Evolutionary conservation across 176 grass and related monocot genomes (phyloP).

Genomic region (Aechmea fasciata): DNA sequence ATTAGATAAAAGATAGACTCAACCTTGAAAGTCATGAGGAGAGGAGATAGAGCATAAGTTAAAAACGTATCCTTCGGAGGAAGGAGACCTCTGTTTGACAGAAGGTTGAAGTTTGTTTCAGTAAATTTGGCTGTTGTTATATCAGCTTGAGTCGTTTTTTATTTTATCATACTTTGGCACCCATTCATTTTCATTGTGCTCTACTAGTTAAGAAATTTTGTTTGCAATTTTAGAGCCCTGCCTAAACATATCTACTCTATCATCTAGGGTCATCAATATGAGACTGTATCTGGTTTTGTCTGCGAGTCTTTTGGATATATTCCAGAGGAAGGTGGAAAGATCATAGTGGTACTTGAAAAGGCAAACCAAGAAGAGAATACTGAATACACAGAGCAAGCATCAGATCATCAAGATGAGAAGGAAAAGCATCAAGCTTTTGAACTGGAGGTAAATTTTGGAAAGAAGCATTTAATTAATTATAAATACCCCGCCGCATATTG

Average conservation of each 20-base stretch:
- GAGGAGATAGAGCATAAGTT: too few relatives aligned
- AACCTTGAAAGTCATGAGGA: too few relatives aligned
- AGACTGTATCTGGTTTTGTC: conserved; percentile 92
- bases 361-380: conserved; percentile 45
- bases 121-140: too few relatives aligned
- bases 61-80: too few relatives aligned
- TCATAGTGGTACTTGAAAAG: conserved; percentile 75
- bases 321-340: conserved; percentile 71
- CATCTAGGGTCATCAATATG: conserved; percentile 81
- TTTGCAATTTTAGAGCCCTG: conserved; percentile 13
- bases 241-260: conserved; percentile 10
- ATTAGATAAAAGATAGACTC: too few relatives aligned
- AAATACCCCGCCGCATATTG: not conserved
- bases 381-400: conserved; percentile 44
- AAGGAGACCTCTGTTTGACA: too few relatives aligned
- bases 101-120: too few relatives aligned
- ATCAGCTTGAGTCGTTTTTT: too few relatives aligned
- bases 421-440: conserved; percentile 71
- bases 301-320: conserved; percentile 94
- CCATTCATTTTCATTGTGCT: not conserved
- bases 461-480: not conserved
- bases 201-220: conserved; percentile 14
- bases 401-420: conserved; percentile 51
- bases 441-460: conserved; percentile 57
- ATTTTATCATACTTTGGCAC: too few relatives aligned